Conservation (phyloP, 768 basidiomycete genomes). For the Boletus bicolor region DNA sequence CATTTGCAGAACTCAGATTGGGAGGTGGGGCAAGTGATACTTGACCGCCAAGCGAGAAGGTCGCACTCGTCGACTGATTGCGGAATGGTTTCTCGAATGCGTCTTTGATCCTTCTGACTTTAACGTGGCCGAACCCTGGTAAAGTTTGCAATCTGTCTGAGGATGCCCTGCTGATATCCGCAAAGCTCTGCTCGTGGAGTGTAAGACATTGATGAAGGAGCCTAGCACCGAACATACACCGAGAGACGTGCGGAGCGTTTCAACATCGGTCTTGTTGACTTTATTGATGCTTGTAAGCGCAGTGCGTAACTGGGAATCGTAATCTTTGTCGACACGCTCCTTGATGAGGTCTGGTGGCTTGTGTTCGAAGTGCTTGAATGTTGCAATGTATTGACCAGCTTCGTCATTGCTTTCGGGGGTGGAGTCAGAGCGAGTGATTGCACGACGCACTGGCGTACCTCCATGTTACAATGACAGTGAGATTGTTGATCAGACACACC, state of each 20-base stretch:
- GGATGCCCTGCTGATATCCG: slow-evolving; percentile 71
- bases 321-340: slow-evolving; percentile 89
- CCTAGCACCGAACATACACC: slow-evolving; percentile 57
- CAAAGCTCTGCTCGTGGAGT: slow-evolving; percentile 64
- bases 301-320: slow-evolving; percentile 73
- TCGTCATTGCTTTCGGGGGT: slow-evolving; percentile 67
- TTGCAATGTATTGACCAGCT: slow-evolving; percentile 85
- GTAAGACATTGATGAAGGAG: neutral
- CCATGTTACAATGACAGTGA: slow-evolving; percentile 92
- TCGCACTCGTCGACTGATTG: slow-evolving; percentile 54
- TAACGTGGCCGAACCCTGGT: slow-evolving; percentile 92
- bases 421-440: slow-evolving; percentile 1
- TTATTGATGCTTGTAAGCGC: slow-evolving; percentile 86
- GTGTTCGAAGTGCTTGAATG: slow-evolving; percentile 92
- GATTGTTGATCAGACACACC: slow-evolving; percentile 87
- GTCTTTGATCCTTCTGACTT: slow-evolving; percentile 86
- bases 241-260: slow-evolving; percentile 86
- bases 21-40: slow-evolving; percentile 1
- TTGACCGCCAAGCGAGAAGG: slow-evolving; percentile 34
- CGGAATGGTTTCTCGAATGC: slow-evolving; percentile 89
- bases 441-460: slow-evolving; percentile 48
- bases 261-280: slow-evolving; percentile 97
- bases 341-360: slow-evolving; percentile 92
- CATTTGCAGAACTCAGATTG: neutral
- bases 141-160: slow-evolving; percentile 74